Base-by-base conservation (phyloP, 768 basidiomycete genomes). In the Xerocomus brunneocitrinus region DNA sequence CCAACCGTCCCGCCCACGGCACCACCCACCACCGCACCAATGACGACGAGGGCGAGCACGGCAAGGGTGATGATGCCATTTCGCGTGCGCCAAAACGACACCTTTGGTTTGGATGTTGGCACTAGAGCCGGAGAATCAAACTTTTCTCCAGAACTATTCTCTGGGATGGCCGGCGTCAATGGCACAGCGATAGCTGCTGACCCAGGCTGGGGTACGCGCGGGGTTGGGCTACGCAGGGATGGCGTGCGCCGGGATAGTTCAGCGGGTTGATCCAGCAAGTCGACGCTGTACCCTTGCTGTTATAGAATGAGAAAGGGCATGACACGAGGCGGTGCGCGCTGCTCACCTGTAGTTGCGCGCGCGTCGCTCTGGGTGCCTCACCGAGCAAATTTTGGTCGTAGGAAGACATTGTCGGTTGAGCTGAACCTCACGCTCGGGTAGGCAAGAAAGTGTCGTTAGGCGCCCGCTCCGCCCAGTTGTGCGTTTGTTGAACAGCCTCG, bases 21-120 rank as follows among this genome's bases (percentile, higher is more conserved):
- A 22, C 82, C 84, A 1, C 82, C 84, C 8, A 85, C 74, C 2
- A 79, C 70, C 1, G 75, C 83, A 1, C 68, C 82, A 40, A 84
- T 49, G 47, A 81, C 55, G 28, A 81, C 59, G 39, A 83, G 28
- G 3, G 59, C 64, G 14, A 69, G 58, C 48, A 80, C 39, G 50
- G 66, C 54, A 16, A 79, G 61, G 50, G 67, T 59, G 36, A 79
- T 63, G 7, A 74, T 67, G 8, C 79, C 79, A 16, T 71, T 76
- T 30, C 61, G 74, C 24, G 69, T 79, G 47, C 76, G 73, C 72
- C 78, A 84, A 66, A 81, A 84, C 5, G 80, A 73, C 14, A 47
- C 32, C 16, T 28, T 44, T 8, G 58, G 16, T 31, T 30, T 58
- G 13, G 60, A 9, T 22, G 43, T 5, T 3, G 54, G 30, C 13